Evolutionary conservation across 2,329 filamentous ascomycete genomes (phyloP).

Genomic region (Lachnellula subtilissima): DNA sequence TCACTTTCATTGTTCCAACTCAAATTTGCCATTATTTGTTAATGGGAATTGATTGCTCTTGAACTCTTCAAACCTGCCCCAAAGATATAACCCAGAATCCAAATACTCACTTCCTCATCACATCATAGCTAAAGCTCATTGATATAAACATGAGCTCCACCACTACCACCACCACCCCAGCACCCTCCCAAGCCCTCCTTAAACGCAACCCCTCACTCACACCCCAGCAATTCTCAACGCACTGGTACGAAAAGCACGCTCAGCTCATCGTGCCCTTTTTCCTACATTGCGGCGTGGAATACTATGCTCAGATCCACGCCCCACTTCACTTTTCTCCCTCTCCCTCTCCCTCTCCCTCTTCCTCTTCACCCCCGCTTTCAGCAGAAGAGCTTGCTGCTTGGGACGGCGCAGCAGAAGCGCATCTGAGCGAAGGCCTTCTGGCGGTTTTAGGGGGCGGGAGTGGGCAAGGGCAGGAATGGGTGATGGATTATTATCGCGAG

Average conservation of each 20-base stretch:
- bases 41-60: no score
- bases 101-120: no score
- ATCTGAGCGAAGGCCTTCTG: background rate
- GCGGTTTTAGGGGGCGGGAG: background rate
- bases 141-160: no score
- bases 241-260: constrained; percentile 24
- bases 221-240: constrained; percentile 20
- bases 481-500: constrained; percentile 21
- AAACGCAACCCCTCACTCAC: constrained; percentile 23
- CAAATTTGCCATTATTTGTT: no score
- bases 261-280: constrained; percentile 23
- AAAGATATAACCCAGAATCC: no score
- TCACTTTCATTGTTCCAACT: no score
- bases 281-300: constrained; percentile 12
- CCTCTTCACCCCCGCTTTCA: no score
- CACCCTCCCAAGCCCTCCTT: constrained; percentile 12
- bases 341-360: background rate
- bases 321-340: background rate
- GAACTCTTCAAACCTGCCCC: no score
- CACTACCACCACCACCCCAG: background rate
- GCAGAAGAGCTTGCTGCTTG: background rate
- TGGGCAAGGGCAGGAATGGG: constrained; percentile 15
- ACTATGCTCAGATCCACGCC: constrained; percentile 16
- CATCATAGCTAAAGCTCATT: no score
- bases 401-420: constrained; percentile 13